Evolutionary conservation across 2,329 filamentous ascomycete species (phyloP).

Genomic region (Laburnicola sp.): DNA sequence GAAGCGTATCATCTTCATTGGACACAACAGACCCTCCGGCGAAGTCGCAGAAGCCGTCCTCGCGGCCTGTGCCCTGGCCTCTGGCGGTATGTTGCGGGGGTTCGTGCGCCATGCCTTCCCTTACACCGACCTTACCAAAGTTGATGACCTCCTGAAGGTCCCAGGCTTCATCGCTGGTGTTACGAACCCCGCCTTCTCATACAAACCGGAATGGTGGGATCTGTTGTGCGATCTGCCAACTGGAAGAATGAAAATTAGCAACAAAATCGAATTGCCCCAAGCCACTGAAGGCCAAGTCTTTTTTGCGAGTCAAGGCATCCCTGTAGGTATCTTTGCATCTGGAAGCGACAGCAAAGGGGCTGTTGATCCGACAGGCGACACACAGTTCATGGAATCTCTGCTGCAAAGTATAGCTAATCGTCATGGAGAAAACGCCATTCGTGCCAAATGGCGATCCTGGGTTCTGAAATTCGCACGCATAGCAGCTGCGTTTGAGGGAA

Average conservation of each 20-base stretch:
- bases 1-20: constrained; percentile 93
- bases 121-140: constrained; percentile 96
- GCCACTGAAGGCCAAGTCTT: constrained; percentile 82
- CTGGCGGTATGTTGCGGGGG: constrained; percentile 86
- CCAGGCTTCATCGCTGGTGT: constrained; percentile 97
- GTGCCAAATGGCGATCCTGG: constrained; percentile 92
- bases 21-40: constrained; percentile 90
- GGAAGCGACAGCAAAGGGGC: constrained; percentile 39
- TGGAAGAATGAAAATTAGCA: constrained; percentile 92
- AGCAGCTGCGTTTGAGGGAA: constrained; percentile 89
- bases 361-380: constrained; percentile 79
- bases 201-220: constrained; percentile 98
- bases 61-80: constrained; percentile 91
- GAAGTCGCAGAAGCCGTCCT: constrained; percentile 98
- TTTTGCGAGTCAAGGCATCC: constrained; percentile 72
- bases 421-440: constrained; percentile 82
- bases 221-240: constrained; percentile 89
- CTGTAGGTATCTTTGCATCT: constrained; percentile 27
- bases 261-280: constrained; percentile 77
- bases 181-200: constrained; percentile 93
- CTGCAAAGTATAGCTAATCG: constrained; percentile 80
- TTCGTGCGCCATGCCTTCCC: constrained; percentile 97
- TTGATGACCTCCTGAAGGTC: constrained; percentile 93
- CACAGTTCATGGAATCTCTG: constrained; percentile 85
- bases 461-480: constrained; percentile 92